These are phyloP conservation scores for Pleurotus sapidus DNA, from an alignment of 768 basidiomycete species.

Conservation along the genomic window DNA sequence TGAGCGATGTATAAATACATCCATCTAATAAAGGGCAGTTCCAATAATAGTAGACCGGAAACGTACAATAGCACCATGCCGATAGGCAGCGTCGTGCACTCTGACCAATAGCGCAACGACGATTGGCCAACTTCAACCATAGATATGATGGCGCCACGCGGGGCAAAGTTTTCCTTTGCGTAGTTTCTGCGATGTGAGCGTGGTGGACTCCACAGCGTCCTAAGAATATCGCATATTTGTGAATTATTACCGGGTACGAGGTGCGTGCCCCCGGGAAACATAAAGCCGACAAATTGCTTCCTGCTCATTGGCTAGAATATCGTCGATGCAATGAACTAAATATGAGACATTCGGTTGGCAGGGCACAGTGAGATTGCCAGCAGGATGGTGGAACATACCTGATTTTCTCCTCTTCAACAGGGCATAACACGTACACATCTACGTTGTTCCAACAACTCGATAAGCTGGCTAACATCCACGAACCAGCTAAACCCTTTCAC, in stretches of 20 bases:
- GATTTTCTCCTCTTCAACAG: constrained; percentile 21
- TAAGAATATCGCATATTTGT: background rate
- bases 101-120: no score
- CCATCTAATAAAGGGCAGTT: background rate
- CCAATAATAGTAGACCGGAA: background rate
- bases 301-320: no score
- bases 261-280: background rate
- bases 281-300: no score
- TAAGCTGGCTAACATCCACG: constrained; percentile 56
- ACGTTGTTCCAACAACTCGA: constrained; percentile 55
- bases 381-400: no score
- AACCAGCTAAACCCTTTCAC: constrained; percentile 78
- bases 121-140: background rate
- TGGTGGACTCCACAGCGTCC: background rate
- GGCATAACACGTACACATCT: constrained; percentile 49
- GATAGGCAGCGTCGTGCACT: background rate
- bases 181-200: background rate
- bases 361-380: background rate
- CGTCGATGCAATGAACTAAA: background rate
- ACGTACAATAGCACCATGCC: background rate
- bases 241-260: background rate
- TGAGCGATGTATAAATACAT: background rate
- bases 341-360: background rate
- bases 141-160: no score
- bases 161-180: no score